Base-by-base conservation (phyloP, 768 basidiomycete genomes). In the Amanita brunnescens region DNA sequence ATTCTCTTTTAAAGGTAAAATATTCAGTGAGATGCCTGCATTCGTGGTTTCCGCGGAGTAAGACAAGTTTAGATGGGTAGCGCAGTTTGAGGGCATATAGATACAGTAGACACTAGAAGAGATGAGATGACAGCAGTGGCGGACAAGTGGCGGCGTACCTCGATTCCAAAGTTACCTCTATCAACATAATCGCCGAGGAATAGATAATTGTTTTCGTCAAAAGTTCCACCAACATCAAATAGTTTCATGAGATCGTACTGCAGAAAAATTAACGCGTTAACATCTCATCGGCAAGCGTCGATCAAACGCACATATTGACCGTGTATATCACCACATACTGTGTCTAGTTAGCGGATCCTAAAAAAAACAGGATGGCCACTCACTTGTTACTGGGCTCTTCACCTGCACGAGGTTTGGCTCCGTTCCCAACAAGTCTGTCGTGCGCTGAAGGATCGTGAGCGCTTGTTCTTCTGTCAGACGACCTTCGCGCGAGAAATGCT, bases 241-340 rank as follows among this genome's bases (percentile, higher is more conserved):
- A 97, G 76, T 68, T 98, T 96, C 91, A 98, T 95, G 53, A 98
- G 75, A 69, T 98, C 95, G 65, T 93, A 98, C 92, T 97, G 61
- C 24, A 43, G 30, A 48, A 29, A 29, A 30, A 12, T 48, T 13
- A 37, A 34, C 20, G 14, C 30, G 20, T 48, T 13, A 37, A 34
- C 20, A 6, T 35, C 2, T 37, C 10, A 12, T 7, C 4, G 24
- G 13, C 18, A 3, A 2, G 35, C 12, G 21, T 8, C 29, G 16
- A 44, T 35, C 20, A 53, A 59, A 37, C 65, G 63, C 72, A 94
- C 93, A 67, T 91, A 97, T 86, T 97, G 94, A 8, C 94, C 94
- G 60, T 97, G 94, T 41, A 97, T 92, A 72, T 97, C 94, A 18
- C 94, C 94, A 62, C 93, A 95, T 57, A 97, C 93, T 94, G 59